Conservation (phyloP, 768 basidiomycete genomes). For the Cystobasidium onofrii region DNA sequence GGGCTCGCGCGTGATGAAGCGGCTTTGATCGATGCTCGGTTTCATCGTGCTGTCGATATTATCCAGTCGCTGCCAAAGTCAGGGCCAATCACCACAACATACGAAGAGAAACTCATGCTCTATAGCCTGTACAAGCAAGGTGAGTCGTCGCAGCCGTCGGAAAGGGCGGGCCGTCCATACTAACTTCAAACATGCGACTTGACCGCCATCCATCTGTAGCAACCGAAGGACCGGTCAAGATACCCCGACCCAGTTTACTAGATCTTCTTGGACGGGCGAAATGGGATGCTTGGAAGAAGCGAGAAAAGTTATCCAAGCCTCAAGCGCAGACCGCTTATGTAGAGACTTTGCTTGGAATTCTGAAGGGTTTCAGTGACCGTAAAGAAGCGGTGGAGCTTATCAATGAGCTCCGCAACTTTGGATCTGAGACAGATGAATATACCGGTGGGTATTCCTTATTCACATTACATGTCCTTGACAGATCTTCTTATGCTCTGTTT, state of each 20-base stretch:
- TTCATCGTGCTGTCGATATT: slow-evolving; percentile 88
- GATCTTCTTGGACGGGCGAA: slow-evolving; percentile 24
- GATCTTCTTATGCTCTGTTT: neutral
- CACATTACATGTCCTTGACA: neutral
- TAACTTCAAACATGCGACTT: no score
- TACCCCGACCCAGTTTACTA: slow-evolving; percentile 9
- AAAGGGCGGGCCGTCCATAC: no score
- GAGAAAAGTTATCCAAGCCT: slow-evolving; percentile 3
- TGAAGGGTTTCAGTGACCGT: slow-evolving; percentile 21
- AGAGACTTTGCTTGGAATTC: slow-evolving; percentile 11
- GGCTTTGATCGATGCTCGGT: slow-evolving; percentile 44
- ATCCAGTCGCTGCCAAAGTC: slow-evolving; percentile 83
- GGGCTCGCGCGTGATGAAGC: neutral
- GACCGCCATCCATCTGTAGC: no score
- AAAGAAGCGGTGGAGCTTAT: slow-evolving; percentile 8
- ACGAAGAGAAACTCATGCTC: slow-evolving; percentile 89
- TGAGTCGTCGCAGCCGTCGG: no score
- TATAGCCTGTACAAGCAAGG: slow-evolving; percentile 53
- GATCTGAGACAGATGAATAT: neutral
- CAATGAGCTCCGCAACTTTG: slow-evolving; percentile 7
- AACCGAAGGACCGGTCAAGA: slow-evolving; percentile 28
- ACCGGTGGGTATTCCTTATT: neutral
- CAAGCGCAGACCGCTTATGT: slow-evolving; percentile 26
- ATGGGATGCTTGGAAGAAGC: slow-evolving; percentile 29
- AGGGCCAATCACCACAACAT: slow-evolving; percentile 88